Base-by-base conservation (phyloP, 2,329 filamentous ascomycete species). In the Sphaerulina populicola region DNA sequence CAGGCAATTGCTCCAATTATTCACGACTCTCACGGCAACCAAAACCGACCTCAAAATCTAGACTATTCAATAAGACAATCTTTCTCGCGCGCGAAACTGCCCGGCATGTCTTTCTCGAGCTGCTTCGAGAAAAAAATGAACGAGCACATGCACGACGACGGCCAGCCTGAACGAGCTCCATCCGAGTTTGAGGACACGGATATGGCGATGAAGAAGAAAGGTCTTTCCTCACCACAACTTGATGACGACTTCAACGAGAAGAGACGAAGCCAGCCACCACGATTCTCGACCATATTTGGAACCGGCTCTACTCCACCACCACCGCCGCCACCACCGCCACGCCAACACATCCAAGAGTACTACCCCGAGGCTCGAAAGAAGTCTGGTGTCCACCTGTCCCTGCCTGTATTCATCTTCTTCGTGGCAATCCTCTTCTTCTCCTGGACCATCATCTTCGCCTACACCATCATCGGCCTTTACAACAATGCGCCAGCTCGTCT, bases 391-490 rank as follows among this genome's bases (percentile, higher is more conserved):
- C 60, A 59, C 51, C 44, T 69, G 2, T 60, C 65, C 1, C 64
- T 61, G 44, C 57, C 62, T 14, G 39, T 68, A 31, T 64, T 69
- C 57, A 57, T 65, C 47, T 55, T 67, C 27, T 54, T 69, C 37
- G 54, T 62, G 27, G 43, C 62, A 15, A 60, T 67, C 10, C 57
- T 69, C 10, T 54, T 65, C 44, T 62, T 68, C 53, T 66, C 68
- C 49, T 66, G 63, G 50, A 64, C 61, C 2, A 48, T 66, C 29
- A 61, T 69, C 15, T 69, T 69, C 54, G 62, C 65, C 12, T 69
- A 69, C 58, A 68, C 66, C 4, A 57, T 66, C 30, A 65, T 69
- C 33, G 67, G 66, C 7, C 64, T 69, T 7, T 66, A 67, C 60
- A 63, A 64, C 56, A 67, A 64, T 42, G 52, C 65, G 1, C 65